Conservation (phyloP, 257 asterid genomes). For the Plantago elongata region DNA sequence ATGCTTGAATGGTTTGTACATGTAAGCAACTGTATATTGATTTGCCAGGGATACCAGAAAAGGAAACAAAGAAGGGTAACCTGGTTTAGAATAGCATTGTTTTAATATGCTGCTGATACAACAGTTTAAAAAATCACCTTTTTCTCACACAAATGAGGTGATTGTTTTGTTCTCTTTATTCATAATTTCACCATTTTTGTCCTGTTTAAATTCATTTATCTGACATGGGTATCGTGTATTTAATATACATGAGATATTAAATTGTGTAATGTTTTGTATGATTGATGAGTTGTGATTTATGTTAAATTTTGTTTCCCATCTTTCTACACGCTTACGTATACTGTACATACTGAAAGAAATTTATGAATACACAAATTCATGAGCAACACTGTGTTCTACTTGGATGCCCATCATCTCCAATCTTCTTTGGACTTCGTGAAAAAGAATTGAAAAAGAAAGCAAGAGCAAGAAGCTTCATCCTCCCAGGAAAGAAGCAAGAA, state of each 20-base stretch:
- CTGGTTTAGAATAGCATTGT: constrained; percentile 43
- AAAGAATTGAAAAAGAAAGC: too few species aligned
- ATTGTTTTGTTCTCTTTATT: constrained; percentile 21
- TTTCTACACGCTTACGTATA: neutral
- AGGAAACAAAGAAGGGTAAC: constrained; percentile 26
- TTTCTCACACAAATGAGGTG: constrained; percentile 30
- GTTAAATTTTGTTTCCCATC: constrained; percentile 12
- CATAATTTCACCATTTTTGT: constrained; percentile 21
- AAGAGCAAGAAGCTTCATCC: too few species aligned
- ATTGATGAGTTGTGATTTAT: constrained; percentile 32
- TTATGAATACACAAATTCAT: too few species aligned
- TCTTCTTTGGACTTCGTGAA: too few species aligned
- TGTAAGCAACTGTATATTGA: constrained; percentile 46
- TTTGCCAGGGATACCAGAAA: constrained; percentile 32
- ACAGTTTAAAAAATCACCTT: constrained; percentile 24
- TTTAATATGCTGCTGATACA: constrained; percentile 32
- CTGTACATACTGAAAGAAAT: too few species aligned
- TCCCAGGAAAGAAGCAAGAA: too few species aligned
- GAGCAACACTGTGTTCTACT: too few species aligned
- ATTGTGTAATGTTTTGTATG: constrained; percentile 28
- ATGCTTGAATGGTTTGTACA: constrained; percentile 33
- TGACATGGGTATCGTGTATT: constrained; percentile 27
- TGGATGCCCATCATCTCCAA: too few species aligned
- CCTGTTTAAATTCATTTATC: constrained; percentile 29
- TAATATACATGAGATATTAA: constrained; percentile 18